A percentile compares a stretch with the other conserved stretches of the same genome.
phyloP scores from a whole-genome alignment of 441 rosid species.

The Adansonia rubrostipa region DNA sequence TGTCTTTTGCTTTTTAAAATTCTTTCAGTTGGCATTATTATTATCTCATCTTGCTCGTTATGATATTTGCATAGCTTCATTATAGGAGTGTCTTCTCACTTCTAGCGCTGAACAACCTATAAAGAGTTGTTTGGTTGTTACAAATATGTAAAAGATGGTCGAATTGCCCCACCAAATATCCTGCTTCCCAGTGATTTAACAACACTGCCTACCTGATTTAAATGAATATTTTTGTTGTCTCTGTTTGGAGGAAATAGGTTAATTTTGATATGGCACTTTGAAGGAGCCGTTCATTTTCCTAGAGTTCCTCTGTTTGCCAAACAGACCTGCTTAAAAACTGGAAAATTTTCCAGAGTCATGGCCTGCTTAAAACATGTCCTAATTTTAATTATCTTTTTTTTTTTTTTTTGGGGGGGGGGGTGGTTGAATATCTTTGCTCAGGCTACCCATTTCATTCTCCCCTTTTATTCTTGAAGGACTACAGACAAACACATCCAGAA shows the following conservation, averaged over 20 bases:
- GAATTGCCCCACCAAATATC: not conserved
- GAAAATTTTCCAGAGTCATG: not conserved
- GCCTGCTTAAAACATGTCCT: not conserved
- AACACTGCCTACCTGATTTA: not conserved
- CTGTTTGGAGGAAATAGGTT: not conserved
- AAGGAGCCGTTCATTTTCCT: not conserved
- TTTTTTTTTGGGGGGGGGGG: no score
- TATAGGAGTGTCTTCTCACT: not conserved
- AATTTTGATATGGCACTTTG: not conserved
- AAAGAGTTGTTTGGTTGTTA: not conserved
- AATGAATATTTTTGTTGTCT: not conserved
- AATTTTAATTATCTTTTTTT: not conserved
- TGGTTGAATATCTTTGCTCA: not conserved
- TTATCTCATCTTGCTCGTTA: not conserved
- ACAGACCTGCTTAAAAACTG: not conserved
- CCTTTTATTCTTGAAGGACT: conserved; percentile 58
- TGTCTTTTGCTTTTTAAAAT: not conserved
- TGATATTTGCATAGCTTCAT: not conserved
- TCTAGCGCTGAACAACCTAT: not conserved
- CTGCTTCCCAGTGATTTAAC: not conserved
- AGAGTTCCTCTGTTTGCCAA: not conserved
- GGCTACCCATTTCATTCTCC: conserved; percentile 21
- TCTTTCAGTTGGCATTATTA: not conserved
- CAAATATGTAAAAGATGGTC: not conserved
- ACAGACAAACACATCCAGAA: conserved; percentile 68